phyloP scores from a whole-genome alignment of 352 stramenopile species.

The Phytophthora pisi region DNA sequence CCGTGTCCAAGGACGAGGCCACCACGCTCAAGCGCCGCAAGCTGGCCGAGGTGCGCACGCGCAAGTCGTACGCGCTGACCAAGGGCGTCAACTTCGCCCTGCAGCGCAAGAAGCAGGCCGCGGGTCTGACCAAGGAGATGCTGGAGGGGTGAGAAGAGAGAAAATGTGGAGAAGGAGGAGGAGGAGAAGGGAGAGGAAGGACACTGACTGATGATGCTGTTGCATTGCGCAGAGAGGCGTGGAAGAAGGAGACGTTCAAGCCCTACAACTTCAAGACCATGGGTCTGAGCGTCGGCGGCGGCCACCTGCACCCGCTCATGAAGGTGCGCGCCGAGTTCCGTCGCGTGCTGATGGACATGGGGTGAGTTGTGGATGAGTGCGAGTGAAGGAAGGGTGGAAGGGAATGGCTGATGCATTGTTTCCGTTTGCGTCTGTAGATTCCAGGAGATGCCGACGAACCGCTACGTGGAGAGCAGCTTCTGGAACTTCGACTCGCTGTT shows the following conservation, averaged over 20 bases:
- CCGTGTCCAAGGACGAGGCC: conserved; percentile 73
- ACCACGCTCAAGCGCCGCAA: conserved; percentile 86
- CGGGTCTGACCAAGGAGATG: conserved; percentile 99
- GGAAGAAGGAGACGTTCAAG: conserved; percentile 98
- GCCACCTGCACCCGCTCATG: conserved; percentile 98
- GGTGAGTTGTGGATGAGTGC: conserved; percentile 47
- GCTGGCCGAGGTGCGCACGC: conserved; percentile 77
- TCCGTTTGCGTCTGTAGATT: conserved; percentile 70
- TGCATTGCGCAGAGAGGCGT: conserved; percentile 72
- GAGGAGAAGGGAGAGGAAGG: neutral
- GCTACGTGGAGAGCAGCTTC: conserved; percentile 99
- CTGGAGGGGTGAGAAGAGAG: conserved; percentile 84
- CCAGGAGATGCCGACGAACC: conserved; percentile 99
- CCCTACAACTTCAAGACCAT: conserved; percentile 99
- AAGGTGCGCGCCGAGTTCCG: conserved; percentile 98
- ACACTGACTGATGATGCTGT: conserved; percentile 11
- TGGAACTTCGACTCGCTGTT: conserved; percentile 99
- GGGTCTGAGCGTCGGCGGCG: conserved; percentile 93
- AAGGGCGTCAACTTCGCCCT: conserved; percentile 94
- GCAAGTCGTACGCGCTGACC: conserved; percentile 95
- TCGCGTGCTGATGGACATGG: conserved; percentile 99
- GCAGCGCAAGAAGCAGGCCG: conserved; percentile 95
- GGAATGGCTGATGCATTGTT: conserved; percentile 4
- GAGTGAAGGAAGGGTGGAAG: neutral
- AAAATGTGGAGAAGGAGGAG: neutral